phyloP scores from a whole-genome alignment of 345 rosid genomes.

The Murraya koenigii region DNA sequence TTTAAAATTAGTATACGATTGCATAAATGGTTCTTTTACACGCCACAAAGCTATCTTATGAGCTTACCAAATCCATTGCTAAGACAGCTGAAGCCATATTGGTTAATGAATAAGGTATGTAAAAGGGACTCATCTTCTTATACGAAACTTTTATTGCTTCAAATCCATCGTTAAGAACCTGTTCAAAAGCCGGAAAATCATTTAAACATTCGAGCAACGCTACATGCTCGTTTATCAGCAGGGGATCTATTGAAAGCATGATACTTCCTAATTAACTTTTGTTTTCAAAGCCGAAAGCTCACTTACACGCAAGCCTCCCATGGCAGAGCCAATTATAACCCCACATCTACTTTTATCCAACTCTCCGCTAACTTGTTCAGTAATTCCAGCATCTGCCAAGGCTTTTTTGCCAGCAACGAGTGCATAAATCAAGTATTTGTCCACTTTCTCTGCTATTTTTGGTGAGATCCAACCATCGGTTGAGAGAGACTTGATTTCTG shows the following conservation, averaged over 20 bases:
- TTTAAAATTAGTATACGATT: no score
- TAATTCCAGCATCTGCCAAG: constrained; percentile 52
- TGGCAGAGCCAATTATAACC: constrained; percentile 53
- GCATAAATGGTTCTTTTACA: background rate
- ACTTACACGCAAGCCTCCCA: constrained; percentile 58
- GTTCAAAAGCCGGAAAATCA: background rate
- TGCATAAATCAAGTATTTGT: constrained; percentile 56
- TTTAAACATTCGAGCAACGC: background rate
- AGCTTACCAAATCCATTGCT: constrained; percentile 52
- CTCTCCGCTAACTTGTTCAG: constrained; percentile 37
- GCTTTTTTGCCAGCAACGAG: constrained; percentile 66
- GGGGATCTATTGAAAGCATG: no score
- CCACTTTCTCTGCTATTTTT: constrained; percentile 50
- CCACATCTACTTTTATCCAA: constrained; percentile 52
- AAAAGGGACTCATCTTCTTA: constrained; percentile 53
- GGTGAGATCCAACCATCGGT: constrained; percentile 54
- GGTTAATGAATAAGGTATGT: constrained; percentile 53
- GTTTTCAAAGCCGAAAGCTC: background rate
- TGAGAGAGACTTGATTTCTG: constrained; percentile 54
- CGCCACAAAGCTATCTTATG: background rate
- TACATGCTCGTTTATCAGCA: background rate
- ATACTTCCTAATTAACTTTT: no score
- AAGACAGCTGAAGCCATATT: constrained; percentile 61
- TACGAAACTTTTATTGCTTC: constrained; percentile 47
- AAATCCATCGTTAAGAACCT: constrained; percentile 47